Evolutionary conservation across 495 filamentous ascomycete species (phyloP), one percentile per base, ranked within the genome.

Genomic region (Neurospora tetraspora): DNA sequence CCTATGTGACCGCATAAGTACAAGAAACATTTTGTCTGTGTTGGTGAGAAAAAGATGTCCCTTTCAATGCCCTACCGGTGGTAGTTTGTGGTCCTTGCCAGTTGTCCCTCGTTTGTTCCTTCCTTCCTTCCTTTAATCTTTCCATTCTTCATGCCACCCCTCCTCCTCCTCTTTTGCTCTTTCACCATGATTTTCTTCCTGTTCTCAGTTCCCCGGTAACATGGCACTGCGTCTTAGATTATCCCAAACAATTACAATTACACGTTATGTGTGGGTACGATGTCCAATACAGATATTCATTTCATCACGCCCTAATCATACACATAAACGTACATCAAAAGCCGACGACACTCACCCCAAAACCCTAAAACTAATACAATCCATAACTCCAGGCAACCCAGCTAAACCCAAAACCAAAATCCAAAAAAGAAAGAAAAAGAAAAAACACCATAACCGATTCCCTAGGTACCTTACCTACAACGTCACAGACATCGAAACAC

Each of bases 401-500:
- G n/a, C n/a, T 23, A 27, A 12, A 59, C 1, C 45, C 11, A 14
- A 59, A 14, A 3, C 47, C 47, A 14, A 14, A 27, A 39, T 3
- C 4, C 2, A 11, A 47, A 47, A 20, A 10, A 12, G 23, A 53
- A 0, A 23, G 5, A 5, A 12, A 59, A 1, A 23, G 4, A 6
- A 12, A 53, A 47, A 11, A 11, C 10, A 12, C 45, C 18, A n/a
- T 20, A 45, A 12, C 20, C 45, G 5, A 53, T 23, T 12, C 10
- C 20, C 20, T 14, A 23, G 18, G 42, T 23, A 4, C 31, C 31
- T 3, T 23, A 12, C 53, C 53, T 65, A 65, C 53, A 65, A 36
- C 16, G 27, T 3, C 75, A 43, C 82, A 78, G 27, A 75, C 71
- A 71, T 38, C 3, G 10, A 11, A n/a, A 36, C 8, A 47, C 70